A percentile compares a stretch with the other conserved stretches of the same genome.
Evolutionary conservation across 768 basidiomycete genomes (phyloP).

Genomic region (Rhizopogon roseolus): DNA sequence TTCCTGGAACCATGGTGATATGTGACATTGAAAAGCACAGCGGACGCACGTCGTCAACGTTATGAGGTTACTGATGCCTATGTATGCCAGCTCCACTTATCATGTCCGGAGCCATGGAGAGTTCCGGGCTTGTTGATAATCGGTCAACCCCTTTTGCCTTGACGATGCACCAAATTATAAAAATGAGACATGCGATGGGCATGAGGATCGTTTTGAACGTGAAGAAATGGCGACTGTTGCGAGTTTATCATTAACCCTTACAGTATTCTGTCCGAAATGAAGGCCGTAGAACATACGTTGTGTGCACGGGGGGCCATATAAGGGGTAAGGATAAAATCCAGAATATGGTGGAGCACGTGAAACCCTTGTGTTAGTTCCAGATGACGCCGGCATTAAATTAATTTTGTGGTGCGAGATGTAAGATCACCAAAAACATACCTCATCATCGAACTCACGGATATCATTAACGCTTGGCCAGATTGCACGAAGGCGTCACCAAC

Average conservation of each 20-base stretch:
- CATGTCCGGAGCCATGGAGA: constrained; percentile 59
- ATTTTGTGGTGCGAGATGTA: constrained; percentile 24
- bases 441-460: constrained; percentile 39
- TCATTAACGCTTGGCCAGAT: constrained; percentile 67
- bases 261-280: not conserved
- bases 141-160: constrained; percentile 69
- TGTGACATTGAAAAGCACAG: not conserved
- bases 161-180: constrained; percentile 71
- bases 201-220: constrained; percentile 66
- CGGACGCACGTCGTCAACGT: constrained; percentile 53
- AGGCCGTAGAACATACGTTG: constrained; percentile 42
- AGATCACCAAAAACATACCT: not conserved
- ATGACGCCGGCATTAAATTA: constrained; percentile 62
- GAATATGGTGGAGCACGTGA: constrained; percentile 76
- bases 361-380: constrained; percentile 63
- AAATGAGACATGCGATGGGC: constrained; percentile 56
- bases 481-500: constrained; percentile 61
- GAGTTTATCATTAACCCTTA: not conserved
- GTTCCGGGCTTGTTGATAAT: constrained; percentile 56
- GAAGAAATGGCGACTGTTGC: constrained; percentile 60
- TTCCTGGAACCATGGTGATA: constrained; percentile 33
- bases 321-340: constrained; percentile 74
- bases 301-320: constrained; percentile 74
- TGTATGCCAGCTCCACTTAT: constrained; percentile 57
- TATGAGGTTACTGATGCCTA: constrained; percentile 73